These are phyloP conservation scores for Wickerhamiella spandovensis DNA, from an alignment of 805 yeast genomes.

Conservation along the genomic window DNA sequence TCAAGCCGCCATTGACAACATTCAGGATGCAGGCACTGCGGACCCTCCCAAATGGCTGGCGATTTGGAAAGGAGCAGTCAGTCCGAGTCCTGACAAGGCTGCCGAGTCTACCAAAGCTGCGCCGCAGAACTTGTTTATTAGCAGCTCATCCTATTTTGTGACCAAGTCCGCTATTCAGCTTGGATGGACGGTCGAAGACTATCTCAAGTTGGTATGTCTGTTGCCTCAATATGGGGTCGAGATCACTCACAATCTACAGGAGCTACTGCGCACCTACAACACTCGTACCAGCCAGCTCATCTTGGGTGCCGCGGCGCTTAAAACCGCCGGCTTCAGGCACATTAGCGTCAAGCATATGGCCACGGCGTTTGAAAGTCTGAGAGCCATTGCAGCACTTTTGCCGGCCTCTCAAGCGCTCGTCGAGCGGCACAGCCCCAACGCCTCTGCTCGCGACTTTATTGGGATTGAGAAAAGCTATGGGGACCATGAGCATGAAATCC, in stretches of 20 bases:
- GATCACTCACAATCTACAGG: slow-evolving; percentile 24
- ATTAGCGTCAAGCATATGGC: slow-evolving; percentile 63
- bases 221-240: slow-evolving; percentile 34
- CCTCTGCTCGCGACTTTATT: slow-evolving; percentile 26
- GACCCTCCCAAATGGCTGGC: slow-evolving; percentile 38
- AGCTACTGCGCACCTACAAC: slow-evolving; percentile 39
- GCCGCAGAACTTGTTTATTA: slow-evolving; percentile 28
- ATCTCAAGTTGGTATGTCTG: slow-evolving; percentile 41
- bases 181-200: slow-evolving; percentile 34
- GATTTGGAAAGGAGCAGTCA: background rate
- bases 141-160: slow-evolving; percentile 43
- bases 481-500: slow-evolving; percentile 52
- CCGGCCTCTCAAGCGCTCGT: slow-evolving; percentile 26
- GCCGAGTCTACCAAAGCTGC: background rate
- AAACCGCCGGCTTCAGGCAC: slow-evolving; percentile 56
- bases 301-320: slow-evolving; percentile 61
- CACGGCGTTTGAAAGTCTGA: slow-evolving; percentile 51
- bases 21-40: slow-evolving; percentile 34
- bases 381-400: slow-evolving; percentile 31
- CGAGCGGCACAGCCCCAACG: slow-evolving; percentile 22
- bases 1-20: slow-evolving; percentile 38
- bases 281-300: slow-evolving; percentile 45
- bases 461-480: slow-evolving; percentile 30
- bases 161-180: slow-evolving; percentile 36
- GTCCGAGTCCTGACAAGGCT: background rate